Conservation (phyloP, 2,329 filamentous ascomycete species). For the Penicillium sp. region DNA sequence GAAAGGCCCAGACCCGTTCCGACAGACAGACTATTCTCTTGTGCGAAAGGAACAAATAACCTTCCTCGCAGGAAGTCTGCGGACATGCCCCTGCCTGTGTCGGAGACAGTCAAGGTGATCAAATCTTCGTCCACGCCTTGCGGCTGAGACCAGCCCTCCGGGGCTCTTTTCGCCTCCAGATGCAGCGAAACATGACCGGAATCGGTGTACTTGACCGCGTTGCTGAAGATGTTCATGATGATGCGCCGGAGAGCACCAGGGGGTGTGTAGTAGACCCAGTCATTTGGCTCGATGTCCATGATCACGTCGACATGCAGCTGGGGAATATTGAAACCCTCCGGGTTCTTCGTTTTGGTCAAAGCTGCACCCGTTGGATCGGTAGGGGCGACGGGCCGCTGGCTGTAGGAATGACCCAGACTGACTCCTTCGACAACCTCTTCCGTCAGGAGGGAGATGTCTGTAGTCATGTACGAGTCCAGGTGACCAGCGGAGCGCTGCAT, state of each 20-base stretch:
- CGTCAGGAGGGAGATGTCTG: conserved; percentile 45
- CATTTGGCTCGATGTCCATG: conserved; percentile 48
- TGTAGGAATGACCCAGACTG: conserved; percentile 46
- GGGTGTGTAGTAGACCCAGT: conserved; percentile 54
- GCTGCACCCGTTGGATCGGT: conserved; percentile 11
- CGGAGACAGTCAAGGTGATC: conserved; percentile 49
- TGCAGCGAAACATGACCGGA: conserved; percentile 49
- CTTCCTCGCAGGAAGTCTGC: conserved; percentile 57
- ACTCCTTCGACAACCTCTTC: conserved; percentile 56
- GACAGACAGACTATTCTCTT: conserved; percentile 57
- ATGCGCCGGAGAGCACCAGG: conserved; percentile 52
- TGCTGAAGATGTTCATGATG: conserved; percentile 60
- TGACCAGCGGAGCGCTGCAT: conserved; percentile 27
- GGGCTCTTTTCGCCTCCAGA: conserved; percentile 28
- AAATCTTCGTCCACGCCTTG: conserved; percentile 27
- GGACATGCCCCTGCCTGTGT: conserved; percentile 63
- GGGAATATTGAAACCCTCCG: background rate
- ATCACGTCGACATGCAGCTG: conserved; percentile 43
- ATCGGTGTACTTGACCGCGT: conserved; percentile 59
- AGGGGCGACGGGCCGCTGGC: conserved; percentile 19
- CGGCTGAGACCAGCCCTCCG: conserved; percentile 21
- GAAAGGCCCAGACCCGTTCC: conserved; percentile 56
- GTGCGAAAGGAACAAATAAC: conserved; percentile 55
- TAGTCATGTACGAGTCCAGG: conserved; percentile 27
- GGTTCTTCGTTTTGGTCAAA: background rate